Conservation (phyloP, 768 basidiomycete genomes). For the Pluteus cervinus region DNA sequence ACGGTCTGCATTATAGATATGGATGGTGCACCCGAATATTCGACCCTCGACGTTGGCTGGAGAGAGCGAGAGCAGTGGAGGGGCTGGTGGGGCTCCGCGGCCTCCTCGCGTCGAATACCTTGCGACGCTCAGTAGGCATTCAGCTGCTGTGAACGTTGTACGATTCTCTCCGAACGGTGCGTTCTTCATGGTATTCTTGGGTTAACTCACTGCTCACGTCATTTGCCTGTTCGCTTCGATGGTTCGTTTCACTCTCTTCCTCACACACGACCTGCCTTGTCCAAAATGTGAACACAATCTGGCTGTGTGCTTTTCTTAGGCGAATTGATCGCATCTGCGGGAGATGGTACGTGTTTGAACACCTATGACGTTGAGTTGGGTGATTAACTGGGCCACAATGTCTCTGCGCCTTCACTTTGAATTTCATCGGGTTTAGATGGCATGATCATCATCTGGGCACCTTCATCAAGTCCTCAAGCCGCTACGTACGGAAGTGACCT, state of each 20-base stretch:
- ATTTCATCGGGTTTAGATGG: slow-evolving; percentile 68
- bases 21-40: slow-evolving; percentile 94
- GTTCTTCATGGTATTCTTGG: slow-evolving; percentile 6
- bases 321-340: slow-evolving; percentile 91
- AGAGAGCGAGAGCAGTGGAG: slow-evolving; percentile 30
- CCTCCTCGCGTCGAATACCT: slow-evolving; percentile 93
- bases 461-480: slow-evolving; percentile 63
- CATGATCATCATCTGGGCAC: slow-evolving; percentile 95
- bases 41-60: slow-evolving; percentile 53
- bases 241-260: too few relatives aligned
- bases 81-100: slow-evolving; percentile 24
- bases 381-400: too few relatives aligned
- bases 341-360: slow-evolving; percentile 68
- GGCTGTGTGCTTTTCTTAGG: too few relatives aligned
- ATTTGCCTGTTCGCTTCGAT: neutral
- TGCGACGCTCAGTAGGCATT: slow-evolving; percentile 88
- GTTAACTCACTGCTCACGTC: neutral
- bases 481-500: slow-evolving; percentile 81
- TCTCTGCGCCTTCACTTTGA: too few relatives aligned
- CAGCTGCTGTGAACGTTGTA: slow-evolving; percentile 93
- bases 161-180: slow-evolving; percentile 91
- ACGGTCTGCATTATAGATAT: slow-evolving; percentile 50
- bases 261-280: too few relatives aligned
- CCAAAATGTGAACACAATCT: too few relatives aligned
- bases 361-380: slow-evolving; percentile 7